These are phyloP conservation scores for Debaryomyces udenii DNA, from an alignment of 1,139 yeast genomes.

Conservation along the genomic window DNA sequence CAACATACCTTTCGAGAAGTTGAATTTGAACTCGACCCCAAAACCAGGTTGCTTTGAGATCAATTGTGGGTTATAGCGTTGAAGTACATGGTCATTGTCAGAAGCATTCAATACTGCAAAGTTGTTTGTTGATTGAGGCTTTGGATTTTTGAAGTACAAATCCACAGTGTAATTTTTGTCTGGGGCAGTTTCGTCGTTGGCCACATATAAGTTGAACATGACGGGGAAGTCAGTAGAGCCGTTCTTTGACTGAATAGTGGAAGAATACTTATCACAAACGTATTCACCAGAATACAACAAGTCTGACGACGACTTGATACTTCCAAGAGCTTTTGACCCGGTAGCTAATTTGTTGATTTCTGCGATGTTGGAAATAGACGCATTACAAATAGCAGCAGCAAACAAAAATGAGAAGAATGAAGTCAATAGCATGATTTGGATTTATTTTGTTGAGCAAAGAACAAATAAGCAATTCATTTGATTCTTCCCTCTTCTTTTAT, in stretches of 20 bases:
- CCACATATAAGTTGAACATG: conserved; percentile 22
- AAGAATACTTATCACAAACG: conserved; percentile 25
- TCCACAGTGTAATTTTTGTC: conserved; percentile 23
- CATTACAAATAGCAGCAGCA: conserved; percentile 3
- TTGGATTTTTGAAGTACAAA: conserved; percentile 22
- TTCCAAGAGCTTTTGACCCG: conserved; percentile 8
- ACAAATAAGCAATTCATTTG: no score
- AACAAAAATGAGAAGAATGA: conserved; percentile 7
- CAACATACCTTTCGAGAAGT: conserved; percentile 21
- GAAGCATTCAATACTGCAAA: conserved; percentile 22
- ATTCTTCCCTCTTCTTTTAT: background rate
- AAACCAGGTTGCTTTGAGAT: conserved; percentile 22
- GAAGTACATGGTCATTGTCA: conserved; percentile 17
- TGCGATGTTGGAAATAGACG: conserved; percentile 17
- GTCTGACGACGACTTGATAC: conserved; percentile 17
- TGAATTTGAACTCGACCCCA: conserved; percentile 24
- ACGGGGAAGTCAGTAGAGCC: conserved; percentile 21
- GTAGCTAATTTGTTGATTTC: conserved; percentile 13
- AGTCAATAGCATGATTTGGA: conserved; percentile 1
- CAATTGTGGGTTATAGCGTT: conserved; percentile 20
- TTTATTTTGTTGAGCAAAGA: no score
- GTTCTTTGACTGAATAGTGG: conserved; percentile 19
- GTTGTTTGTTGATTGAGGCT: conserved; percentile 15
- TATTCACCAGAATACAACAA: conserved; percentile 19
- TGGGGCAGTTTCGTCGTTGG: conserved; percentile 15